A percentile compares a stretch with the other conserved stretches of the same genome.
Evolutionary conservation across 345 rosid genomes (phyloP).

Genomic region (Kernera saxatilis): DNA sequence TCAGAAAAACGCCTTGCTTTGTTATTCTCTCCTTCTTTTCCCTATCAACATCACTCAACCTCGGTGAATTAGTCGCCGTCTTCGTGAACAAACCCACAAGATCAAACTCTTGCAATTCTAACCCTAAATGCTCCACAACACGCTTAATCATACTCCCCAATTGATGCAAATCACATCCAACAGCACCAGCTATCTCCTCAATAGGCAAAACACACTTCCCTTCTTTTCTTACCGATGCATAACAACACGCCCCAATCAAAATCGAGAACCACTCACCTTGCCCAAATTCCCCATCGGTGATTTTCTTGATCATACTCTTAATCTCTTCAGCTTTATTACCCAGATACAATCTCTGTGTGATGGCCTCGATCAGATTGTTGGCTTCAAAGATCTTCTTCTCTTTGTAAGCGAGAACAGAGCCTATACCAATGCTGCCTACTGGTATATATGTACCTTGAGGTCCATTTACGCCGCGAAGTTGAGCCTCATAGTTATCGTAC

Average conservation of each 20-base stretch:
- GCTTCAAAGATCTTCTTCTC: constrained; percentile 70
- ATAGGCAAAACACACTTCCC: constrained; percentile 41
- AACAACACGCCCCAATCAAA: constrained; percentile 68
- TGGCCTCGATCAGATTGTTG: constrained; percentile 34
- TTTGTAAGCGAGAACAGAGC: constrained; percentile 39
- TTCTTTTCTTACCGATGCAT: constrained; percentile 45
- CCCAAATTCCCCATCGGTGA: constrained; percentile 68
- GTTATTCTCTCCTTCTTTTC: constrained; percentile 41
- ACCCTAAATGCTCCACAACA: constrained; percentile 48
- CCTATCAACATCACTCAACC: constrained; percentile 32
- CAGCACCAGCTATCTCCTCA: constrained; percentile 37
- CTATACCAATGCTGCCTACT: constrained; percentile 57
- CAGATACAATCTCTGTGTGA: constrained; percentile 32
- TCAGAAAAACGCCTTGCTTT: constrained; percentile 66
- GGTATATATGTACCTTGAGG: constrained; percentile 53
- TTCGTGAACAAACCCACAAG: constrained; percentile 46
- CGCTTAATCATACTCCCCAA: constrained; percentile 65
- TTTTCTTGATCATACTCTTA: constrained; percentile 34
- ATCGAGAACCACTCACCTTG: constrained; percentile 61
- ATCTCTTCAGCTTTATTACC: constrained; percentile 23
- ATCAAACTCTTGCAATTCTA: constrained; percentile 51
- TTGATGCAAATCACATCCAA: constrained; percentile 56
- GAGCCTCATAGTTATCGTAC: constrained; percentile 44
- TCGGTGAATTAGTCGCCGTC: constrained; percentile 27
- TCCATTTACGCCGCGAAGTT: constrained; percentile 38